Evolutionary conservation across 148 eudicot species (phyloP).

Genomic region (Rhododendron simsii): DNA sequence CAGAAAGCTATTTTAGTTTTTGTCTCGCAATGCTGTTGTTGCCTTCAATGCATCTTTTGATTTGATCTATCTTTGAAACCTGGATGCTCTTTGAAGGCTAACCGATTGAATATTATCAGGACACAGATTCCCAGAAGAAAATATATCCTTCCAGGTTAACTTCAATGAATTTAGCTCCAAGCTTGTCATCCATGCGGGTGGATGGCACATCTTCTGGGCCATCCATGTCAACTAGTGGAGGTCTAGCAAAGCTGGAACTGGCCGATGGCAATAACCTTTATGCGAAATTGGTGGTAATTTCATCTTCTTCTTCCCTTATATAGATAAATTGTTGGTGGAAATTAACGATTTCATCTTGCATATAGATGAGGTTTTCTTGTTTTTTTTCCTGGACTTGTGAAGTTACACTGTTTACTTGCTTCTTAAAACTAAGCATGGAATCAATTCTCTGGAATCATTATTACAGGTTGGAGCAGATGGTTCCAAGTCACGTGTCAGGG

Average conservation of each 20-base stretch:
- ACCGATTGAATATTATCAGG: conserved; percentile 27
- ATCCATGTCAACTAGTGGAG: conserved; percentile 29
- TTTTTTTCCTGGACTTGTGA: not conserved
- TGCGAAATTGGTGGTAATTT: conserved; percentile 89
- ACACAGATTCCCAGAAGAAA: conserved; percentile 50
- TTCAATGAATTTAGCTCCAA: conserved; percentile 52
- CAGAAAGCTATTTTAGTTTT: not conserved
- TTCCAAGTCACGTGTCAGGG: conserved; percentile 86
- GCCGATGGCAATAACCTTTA: conserved; percentile 62
- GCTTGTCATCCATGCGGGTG: conserved; percentile 21
- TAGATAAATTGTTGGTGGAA: not conserved
- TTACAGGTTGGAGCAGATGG: conserved; percentile 98
- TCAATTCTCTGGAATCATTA: not conserved
- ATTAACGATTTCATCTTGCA: conserved; percentile 2
- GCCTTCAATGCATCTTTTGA: not conserved
- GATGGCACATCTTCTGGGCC: conserved; percentile 16
- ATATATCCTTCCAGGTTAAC: conserved; percentile 54
- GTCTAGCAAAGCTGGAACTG: conserved; percentile 68
- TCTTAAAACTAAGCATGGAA: not conserved
- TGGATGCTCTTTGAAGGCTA: not conserved
- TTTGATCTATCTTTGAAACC: not conserved
- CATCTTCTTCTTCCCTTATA: not conserved
- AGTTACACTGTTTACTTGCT: not conserved
- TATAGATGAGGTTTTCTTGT: not conserved
- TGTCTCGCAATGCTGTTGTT: not conserved